These are phyloP conservation scores for Globisporangium camurandrum DNA, from an alignment of 352 stramenopile species.

Conservation along the genomic window DNA sequence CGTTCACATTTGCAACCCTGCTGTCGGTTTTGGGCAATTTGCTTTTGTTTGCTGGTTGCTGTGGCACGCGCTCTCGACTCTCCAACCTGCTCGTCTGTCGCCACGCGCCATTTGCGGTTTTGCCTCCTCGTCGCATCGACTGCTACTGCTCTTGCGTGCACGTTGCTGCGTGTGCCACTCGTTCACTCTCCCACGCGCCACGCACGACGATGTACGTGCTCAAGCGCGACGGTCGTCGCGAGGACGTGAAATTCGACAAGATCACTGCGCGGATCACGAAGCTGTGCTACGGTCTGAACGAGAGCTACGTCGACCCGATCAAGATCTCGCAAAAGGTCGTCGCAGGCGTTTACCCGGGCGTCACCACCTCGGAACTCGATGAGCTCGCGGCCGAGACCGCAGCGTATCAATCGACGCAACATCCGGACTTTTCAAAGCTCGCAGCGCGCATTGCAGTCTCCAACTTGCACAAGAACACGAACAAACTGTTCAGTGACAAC, in stretches of 20 bases:
- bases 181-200: no score
- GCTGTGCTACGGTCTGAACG: constrained; percentile 97
- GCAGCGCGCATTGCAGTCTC: constrained; percentile 97
- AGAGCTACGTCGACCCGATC: constrained; percentile 94
- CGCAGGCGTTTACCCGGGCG: constrained; percentile 96
- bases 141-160: no score
- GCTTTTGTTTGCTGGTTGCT: no score
- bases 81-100: no score
- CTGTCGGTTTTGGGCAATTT: no score
- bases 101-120: not conserved
- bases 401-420: constrained; percentile 95
- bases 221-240: constrained; percentile 90
- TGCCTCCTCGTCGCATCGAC: not conserved
- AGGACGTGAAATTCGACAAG: constrained; percentile 98
- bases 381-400: constrained; percentile 97
- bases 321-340: constrained; percentile 99
- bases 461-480: constrained; percentile 99
- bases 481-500: constrained; percentile 92
- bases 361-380: constrained; percentile 98
- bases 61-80: no score
- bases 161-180: no score
- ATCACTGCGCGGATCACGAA: constrained; percentile 97
- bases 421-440: constrained; percentile 98
- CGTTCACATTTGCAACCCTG: no score
- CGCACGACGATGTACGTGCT: constrained; percentile 97